Evolutionary conservation across 768 basidiomycete genomes (phyloP).

Genomic region (Glaciozyma antarctica): DNA sequence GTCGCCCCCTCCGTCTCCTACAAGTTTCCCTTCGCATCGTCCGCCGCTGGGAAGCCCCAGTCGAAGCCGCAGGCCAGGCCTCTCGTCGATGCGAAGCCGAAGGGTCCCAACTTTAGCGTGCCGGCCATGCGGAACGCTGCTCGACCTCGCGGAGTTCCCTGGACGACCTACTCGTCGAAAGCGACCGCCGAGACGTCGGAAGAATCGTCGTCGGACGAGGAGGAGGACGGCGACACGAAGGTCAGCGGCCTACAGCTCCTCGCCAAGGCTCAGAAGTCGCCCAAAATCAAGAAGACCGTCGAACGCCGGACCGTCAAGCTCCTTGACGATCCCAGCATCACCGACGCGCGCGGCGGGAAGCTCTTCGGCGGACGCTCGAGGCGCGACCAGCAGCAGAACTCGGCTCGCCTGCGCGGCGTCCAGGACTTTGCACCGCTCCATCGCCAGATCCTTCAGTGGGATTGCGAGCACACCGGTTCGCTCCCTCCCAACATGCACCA

Average conservation of each 20-base stretch:
- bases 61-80: not conserved
- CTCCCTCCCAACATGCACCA: slow-evolving; percentile 50
- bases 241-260: slow-evolving; percentile 31
- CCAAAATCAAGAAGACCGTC: slow-evolving; percentile 22
- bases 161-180: slow-evolving; percentile 29
- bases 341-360: not conserved
- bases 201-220: slow-evolving; percentile 17
- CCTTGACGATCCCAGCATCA: slow-evolving; percentile 41
- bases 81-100: not conserved
- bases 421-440: slow-evolving; percentile 76
- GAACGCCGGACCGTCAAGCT: slow-evolving; percentile 53
- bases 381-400: slow-evolving; percentile 24
- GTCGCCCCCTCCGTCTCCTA: not conserved
- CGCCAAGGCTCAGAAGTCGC: slow-evolving; percentile 40
- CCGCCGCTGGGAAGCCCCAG: not conserved
- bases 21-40: not conserved
- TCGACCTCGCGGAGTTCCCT: slow-evolving; percentile 25
- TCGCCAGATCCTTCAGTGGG: slow-evolving; percentile 71
- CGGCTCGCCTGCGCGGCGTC: slow-evolving; percentile 55
- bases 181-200: slow-evolving; percentile 11
- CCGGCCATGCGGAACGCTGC: not conserved
- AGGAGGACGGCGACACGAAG: slow-evolving; percentile 36
- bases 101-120: not conserved
- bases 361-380: not conserved
- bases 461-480: slow-evolving; percentile 59